A percentile compares a stretch with the other conserved stretches of the same genome.
phyloP scores from a whole-genome alignment of 371 early-diverging fungal genomes.

The Nematocida parisii region DNA sequence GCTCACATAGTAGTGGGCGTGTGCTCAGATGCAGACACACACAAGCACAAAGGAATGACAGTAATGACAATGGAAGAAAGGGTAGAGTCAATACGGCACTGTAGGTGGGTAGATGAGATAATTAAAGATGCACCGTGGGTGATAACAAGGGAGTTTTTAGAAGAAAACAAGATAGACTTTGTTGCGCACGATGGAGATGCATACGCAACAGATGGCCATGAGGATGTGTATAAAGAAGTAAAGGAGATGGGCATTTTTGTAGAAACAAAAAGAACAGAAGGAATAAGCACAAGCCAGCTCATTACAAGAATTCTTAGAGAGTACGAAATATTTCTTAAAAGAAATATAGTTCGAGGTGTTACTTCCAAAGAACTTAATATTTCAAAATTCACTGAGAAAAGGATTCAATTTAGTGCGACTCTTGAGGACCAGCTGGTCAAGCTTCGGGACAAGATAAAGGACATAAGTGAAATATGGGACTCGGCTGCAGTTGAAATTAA shows the following conservation, averaged over 20 bases:
- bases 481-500: background rate
- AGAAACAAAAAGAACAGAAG: slow-evolving; percentile 83
- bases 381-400: slow-evolving; percentile 59
- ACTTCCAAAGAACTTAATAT: slow-evolving; percentile 79
- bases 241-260: slow-evolving; percentile 81
- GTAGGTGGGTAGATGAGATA: slow-evolving; percentile 90
- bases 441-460: slow-evolving; percentile 51
- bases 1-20: slow-evolving; percentile 88
- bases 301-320: slow-evolving; percentile 88
- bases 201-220: slow-evolving; percentile 73
- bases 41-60: slow-evolving; percentile 84
- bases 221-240: slow-evolving; percentile 87
- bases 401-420: slow-evolving; percentile 47
- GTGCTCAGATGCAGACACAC: slow-evolving; percentile 83
- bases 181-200: slow-evolving; percentile 90
- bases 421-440: slow-evolving; percentile 54
- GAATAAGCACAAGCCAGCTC: slow-evolving; percentile 84
- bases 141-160: slow-evolving; percentile 81
- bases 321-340: slow-evolving; percentile 82
- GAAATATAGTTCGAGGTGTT: slow-evolving; percentile 85
- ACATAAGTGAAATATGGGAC: slow-evolving; percentile 45
- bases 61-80: slow-evolving; percentile 88
- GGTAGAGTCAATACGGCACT: slow-evolving; percentile 83
- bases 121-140: slow-evolving; percentile 85
- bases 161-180: slow-evolving; percentile 82